These are phyloP conservation scores for Penicillium decumbens DNA, from an alignment of 2,329 filamentous ascomycete species.

Conservation along the genomic window DNA sequence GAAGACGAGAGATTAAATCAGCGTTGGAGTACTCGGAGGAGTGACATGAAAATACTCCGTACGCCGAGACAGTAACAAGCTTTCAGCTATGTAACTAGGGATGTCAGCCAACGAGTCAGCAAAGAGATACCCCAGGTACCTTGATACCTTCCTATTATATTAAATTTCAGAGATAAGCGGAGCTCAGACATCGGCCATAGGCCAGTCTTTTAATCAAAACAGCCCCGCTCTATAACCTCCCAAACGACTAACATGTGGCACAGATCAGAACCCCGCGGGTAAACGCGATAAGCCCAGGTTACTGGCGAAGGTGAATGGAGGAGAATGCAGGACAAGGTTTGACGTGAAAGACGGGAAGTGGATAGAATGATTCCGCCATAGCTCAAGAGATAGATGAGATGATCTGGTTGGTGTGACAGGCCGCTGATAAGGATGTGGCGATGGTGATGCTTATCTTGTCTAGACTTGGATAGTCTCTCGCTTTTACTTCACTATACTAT, in stretches of 20 bases:
- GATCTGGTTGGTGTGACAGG: constrained; percentile 5
- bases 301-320: not conserved
- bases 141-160: not conserved
- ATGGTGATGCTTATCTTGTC: not conserved
- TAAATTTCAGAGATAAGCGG: not conserved
- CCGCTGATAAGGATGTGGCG: not conserved
- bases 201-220: not conserved
- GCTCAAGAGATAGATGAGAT: constrained; percentile 1
- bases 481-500: not conserved
- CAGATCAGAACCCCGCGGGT: not conserved
- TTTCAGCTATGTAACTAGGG: not conserved
- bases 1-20: not conserved
- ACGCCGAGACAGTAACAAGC: not conserved
- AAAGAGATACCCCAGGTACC: not conserved
- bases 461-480: not conserved
- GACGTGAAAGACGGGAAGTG: not conserved
- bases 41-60: not conserved
- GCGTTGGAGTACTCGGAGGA: not conserved
- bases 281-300: not conserved
- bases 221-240: not conserved
- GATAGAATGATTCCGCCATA: not conserved
- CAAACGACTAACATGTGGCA: not conserved
- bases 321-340: not conserved
- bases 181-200: not conserved
- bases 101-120: not conserved